Base-by-base conservation (phyloP, 257 asterid genomes). In the Solanum lignicaule region DNA sequence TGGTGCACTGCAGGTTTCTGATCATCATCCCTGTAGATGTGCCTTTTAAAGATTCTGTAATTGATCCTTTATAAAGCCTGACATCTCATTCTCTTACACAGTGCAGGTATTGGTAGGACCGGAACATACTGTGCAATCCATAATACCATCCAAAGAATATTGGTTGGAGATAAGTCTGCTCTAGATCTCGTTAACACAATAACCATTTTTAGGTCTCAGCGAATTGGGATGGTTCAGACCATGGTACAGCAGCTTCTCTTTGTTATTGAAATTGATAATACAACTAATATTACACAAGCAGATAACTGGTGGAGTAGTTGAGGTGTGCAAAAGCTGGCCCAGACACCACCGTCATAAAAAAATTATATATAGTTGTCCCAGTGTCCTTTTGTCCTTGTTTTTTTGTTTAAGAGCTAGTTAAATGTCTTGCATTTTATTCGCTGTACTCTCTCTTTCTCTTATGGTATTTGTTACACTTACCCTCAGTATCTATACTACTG, bases 31-130 rank as follows among this genome's bases (percentile, higher is more conserved):
- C 52, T 31, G 23, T 31, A 20, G 33, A 65, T 46, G 72, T 66
- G 41, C 66, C 66, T 72, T 27, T 27, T 16, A 25, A 31, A 79
- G 27, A 79, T 79, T 79, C 85, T 27, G 66, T 48, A 29, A 43
- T 43, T 81, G 72, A 23, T 23, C 36, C 5, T 82, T 31, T 31
- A 31, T 23, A 85, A 52, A 31, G 29, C 41, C 90, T 89, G 90
- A 90, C 32, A 20, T 35, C 84, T 39, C 13, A 86, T 88, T 86
- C 75, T 73, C 52, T 74, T 87, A 84, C 83, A 71, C 98, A 97
- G 99, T 90, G 99, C 99, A 87, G 98, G 99, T 73, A 96, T 96
- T 60, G 99, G 99, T 91, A 95, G 99, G 91, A 96, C 99, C 81
- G 99, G 99, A 84, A 93, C 99, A 43, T 95, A 97, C 88, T 97